Evolutionary conservation across 2,329 filamentous ascomycete genomes (phyloP), one percentile per base, ranked within the genome.

Genomic region (Curvularia sp.): DNA sequence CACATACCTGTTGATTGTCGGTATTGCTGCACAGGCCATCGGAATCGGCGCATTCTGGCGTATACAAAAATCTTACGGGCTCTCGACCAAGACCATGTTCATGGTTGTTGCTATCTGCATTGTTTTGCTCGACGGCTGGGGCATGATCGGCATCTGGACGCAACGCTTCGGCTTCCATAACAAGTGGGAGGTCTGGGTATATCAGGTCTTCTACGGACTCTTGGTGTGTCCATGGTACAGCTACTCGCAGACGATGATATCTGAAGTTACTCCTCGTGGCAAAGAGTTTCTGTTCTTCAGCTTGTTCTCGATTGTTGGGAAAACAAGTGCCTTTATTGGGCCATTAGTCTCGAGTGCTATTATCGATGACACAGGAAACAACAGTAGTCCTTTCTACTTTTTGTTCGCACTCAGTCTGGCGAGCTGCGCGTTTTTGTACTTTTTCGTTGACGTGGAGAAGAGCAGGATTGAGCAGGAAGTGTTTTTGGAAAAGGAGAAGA

Each of bases 251-350:
- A 89, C 88, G 66, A 88, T 90, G 83, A 90, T 90, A 64, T 86
- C 84, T 2, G 88, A 89, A 65, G 86, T 90, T 2, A 89, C 87
- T 0, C 88, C 88, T 0, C 81, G 86, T 5, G 88, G 88, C 38
- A 86, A 89, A 67, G 88, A 90, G 64, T 89, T 89, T 66, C 77
- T 90, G 10, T 90, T 90, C 79, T 91, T 90, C 81, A 85, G 82
- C 47, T 75, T 90, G 1, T 90, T 90, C 75, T 87, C 84, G 61
- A 88, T 90, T 65, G 84, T 89, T 28, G 87, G 88, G 44, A 90
- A 90, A 75, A 88, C 87, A 0, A 87, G 84, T 7, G 86, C 84
- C 0, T 90, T 89, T 65, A 89, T 90, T 55, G 88, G 88, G 0
- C 88, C 88, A 0, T 77, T 90, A 26, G 87, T 91, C n/a, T 86